Base-by-base conservation (phyloP, 2,329 filamentous ascomycete species). In the Cordyceps fumosorosea region DNA sequence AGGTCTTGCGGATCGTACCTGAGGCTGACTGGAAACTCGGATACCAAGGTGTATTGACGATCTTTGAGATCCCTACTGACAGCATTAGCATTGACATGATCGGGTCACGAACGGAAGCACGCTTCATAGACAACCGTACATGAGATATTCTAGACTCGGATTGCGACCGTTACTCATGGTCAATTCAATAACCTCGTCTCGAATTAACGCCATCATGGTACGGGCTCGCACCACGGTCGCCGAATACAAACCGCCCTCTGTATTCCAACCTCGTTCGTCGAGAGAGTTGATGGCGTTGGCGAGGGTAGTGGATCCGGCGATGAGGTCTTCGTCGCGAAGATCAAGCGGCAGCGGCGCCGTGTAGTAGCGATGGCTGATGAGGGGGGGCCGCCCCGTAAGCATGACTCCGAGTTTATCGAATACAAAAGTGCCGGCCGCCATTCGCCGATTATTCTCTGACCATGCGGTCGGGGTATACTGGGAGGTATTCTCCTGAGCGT, bases 111-210 rank as follows among this genome's bases (percentile, higher is more conserved):
- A n/a, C 40, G 16, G 16, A 44, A 44, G 12, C 5, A 12, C 40
- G 40, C 6, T n/a, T 44, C 18, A 29, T 37, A 16, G 14, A 10
- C 1, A 37, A 3, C 20, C 69, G 12, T 58, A 72, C 70, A 65
- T 54, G 2, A 72, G 47, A 7, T 62, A 58, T 22, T 68, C 66
- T 1, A 67, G 55, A 2, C 65, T 67, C 0, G 63, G 53, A 1
- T 65, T 63, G 5, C 64, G 63, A 0, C 47, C 63, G 1, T 58
- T 67, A 2, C 79, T 79, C 0, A 86, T 70, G 0, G 83, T 82
- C 24, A 86, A 75, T 64, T 86, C 81, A 5, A 87, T 74, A 5
- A 87, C 79, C 54, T 87, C 84, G 64, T 87, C 84, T 2, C 81
- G 76, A 8, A 87, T 75, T 0, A 75, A 68, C 2, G 79, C 78